Evolutionary conservation across 208 protist genomes (phyloP), one percentile per base, ranked within the genome.

Genomic region (Wallacemonas sp.): DNA sequence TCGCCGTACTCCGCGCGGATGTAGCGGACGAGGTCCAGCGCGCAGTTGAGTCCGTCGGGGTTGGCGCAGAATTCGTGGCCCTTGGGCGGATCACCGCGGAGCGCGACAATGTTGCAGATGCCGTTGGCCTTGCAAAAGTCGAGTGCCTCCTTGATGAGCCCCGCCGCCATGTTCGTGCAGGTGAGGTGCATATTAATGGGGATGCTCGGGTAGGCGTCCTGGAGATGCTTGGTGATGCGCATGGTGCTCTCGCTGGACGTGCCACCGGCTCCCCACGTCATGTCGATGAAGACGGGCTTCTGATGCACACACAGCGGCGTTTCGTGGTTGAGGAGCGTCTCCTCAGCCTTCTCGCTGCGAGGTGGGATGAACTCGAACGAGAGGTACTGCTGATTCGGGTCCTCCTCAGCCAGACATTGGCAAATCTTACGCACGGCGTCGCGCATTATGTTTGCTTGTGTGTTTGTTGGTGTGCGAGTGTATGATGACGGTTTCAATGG

Each of bases 231-330:
- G 26, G 82, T 92, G 48, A 91, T 67, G 25, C 82, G 71, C 71
- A 92, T 76, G 82, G 97, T 74, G 79, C 67, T 79, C 41, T 87
- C 28, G 45, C 70, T 83, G 42, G 95, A 98, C 57, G 61, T 76
- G 57, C 97, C 97, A 55, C 95, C 97, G 26, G 94, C 97, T 25
- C 96, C 97, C 97, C 97, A 99, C 23, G 98, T 99, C 25, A 99
- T 82, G 74, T 99, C 98, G 16, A 98, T 74, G 69, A 98, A 99
- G 16, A 96, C 54, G 23, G 96, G 97, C 39, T 82, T 73, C 55
- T 92, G 71, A 52, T 74, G 31, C 10, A 84, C 76, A 81, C 98
- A 97, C 28, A 81, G 76, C 29, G 96, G 89, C 20, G 98, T 49
- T 49, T 82, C 64, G 20, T 72, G 76, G 65, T 94, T 57, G 65